Evolutionary conservation across 2,329 filamentous ascomycete species (phyloP), one percentile per base, ranked within the genome.

Genomic region (Periconia sp.): DNA sequence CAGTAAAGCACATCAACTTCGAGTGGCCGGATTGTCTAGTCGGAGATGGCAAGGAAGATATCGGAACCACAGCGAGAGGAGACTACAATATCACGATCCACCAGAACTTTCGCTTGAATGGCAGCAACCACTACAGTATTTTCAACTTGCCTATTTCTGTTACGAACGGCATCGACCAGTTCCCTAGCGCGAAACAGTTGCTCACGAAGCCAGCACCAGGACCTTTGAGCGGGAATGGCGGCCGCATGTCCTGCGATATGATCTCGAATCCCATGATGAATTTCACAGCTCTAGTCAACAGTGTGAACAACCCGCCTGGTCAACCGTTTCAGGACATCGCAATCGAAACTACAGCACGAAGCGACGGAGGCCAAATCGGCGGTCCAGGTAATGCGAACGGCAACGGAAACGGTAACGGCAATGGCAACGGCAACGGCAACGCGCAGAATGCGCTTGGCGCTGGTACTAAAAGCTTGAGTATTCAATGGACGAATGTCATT

Each of bases 1-100:
- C 86, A 0, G 86, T 89, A 30, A 89, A 89, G 63, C 85, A 89
- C 61, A 77, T 88, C 48, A 84, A 85, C 59, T 89, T 86, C 83
- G 73, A 80, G 15, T 89, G 85, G 85, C 86, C 86, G 0, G 78
- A 80, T 44, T 89, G 86, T 55, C 73, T 89, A 0, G 81, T 83
- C 3, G 85, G 85, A 13, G 72, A 84, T 36, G 82, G 82, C 3
- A 65, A 77, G 18, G 55, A 64, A 13, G 57, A 66, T 22, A 51
- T 57, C 1, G 63, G 68, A 3, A 63, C 68, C 0, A 82, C 77
- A 36, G 79, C 78, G 17, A 75, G 83, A 3, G 85, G 85, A 3
- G 69, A 73, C 13, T 88, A 88, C 62, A 88, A 89, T 56, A 84
- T 89, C 57, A 87, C 84, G 5, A 86, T 89, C 55, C 84, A 85